A percentile compares a stretch with the other conserved stretches of the same genome.
These are phyloP conservation scores for Aspergillus avenaceus DNA, from an alignment of 495 filamentous ascomycete species.

Conservation along the genomic window DNA sequence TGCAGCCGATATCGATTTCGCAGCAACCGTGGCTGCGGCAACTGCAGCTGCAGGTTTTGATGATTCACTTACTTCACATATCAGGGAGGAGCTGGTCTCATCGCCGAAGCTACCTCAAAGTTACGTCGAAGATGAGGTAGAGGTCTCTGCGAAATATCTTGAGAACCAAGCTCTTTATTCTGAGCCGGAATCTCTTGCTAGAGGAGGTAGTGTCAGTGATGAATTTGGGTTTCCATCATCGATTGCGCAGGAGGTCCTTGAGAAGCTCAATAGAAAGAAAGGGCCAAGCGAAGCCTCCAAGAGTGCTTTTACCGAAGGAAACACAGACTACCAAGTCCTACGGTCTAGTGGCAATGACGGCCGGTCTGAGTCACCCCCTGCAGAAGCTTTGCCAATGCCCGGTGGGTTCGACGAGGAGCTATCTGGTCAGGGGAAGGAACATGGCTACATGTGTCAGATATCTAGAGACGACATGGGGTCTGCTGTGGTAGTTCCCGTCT, in stretches of 20 bases:
- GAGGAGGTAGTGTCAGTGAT: background rate
- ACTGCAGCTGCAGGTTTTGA: conserved; percentile 66
- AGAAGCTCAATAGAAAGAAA: conserved; percentile 21
- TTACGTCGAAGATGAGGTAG: conserved; percentile 34
- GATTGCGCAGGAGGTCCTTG: conserved; percentile 28
- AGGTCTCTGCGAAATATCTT: conserved; percentile 8
- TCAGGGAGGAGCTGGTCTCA: conserved; percentile 41
- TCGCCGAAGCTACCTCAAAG: conserved; percentile 30
- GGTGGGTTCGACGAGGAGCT: conserved; percentile 35
- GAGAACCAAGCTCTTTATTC: conserved; percentile 19
- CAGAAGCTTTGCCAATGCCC: conserved; percentile 36
- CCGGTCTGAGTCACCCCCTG: conserved; percentile 14
- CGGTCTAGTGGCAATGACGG: conserved; percentile 2
- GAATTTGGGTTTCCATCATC: conserved; percentile 10
- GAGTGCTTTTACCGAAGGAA: background rate
- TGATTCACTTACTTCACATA: conserved; percentile 62
- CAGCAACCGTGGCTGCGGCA: conserved; percentile 66
- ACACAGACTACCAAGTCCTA: background rate
- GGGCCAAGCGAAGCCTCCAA: background rate
- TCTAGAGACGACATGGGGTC: conserved; percentile 19
- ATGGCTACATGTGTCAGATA: conserved; percentile 2
- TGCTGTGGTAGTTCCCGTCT: conserved; percentile 22
- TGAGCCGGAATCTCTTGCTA: conserved; percentile 16
- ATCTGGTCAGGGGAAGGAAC: conserved; percentile 5
- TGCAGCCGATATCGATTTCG: conserved; percentile 61